A percentile compares a stretch with the other conserved stretches of the same genome.
Evolutionary conservation across 116 monocot genomes (phyloP).

Genomic region (Posidonia oceanica): DNA sequence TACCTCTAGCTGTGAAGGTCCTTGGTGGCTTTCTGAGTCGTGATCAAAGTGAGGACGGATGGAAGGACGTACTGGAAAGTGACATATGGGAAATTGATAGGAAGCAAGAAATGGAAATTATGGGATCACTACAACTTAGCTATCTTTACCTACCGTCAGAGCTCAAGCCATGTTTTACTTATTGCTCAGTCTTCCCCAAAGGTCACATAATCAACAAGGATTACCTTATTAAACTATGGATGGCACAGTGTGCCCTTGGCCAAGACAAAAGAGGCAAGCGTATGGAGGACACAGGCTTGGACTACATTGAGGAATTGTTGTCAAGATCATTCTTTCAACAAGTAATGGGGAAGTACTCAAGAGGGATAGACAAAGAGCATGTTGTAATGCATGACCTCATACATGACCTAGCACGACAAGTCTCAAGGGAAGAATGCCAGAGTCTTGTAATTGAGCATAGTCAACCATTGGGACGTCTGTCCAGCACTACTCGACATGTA

Average conservation of each 20-base stretch:
- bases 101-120: constrained; percentile 1
- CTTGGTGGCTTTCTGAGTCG: constrained; percentile 13
- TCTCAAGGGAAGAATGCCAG: constrained; percentile 13
- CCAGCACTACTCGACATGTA: too few species aligned
- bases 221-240: constrained; percentile 18
- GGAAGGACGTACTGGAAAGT: constrained; percentile 15
- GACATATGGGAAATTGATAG: constrained; percentile 12
- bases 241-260: constrained; percentile 14
- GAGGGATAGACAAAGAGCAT: neutral
- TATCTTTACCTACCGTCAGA: constrained; percentile 15
- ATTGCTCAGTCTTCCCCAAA: constrained; percentile 14
- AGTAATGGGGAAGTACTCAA: too few species aligned
- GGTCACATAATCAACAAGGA: constrained; percentile 8
- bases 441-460: neutral
- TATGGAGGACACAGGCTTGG: constrained; percentile 10
- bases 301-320: constrained; percentile 13
- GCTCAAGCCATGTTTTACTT: constrained; percentile 15
- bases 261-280: neutral
- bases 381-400: constrained; percentile 12
- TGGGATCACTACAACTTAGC: constrained; percentile 17
- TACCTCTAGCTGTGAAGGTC: constrained; percentile 22
- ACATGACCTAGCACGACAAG: constrained; percentile 23
- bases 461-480: too few species aligned
- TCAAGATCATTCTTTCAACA: neutral
- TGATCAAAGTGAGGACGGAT: neutral